phyloP scores from a whole-genome alignment of 108 stramenopile species.

The Nannochloropsis oceanica region DNA sequence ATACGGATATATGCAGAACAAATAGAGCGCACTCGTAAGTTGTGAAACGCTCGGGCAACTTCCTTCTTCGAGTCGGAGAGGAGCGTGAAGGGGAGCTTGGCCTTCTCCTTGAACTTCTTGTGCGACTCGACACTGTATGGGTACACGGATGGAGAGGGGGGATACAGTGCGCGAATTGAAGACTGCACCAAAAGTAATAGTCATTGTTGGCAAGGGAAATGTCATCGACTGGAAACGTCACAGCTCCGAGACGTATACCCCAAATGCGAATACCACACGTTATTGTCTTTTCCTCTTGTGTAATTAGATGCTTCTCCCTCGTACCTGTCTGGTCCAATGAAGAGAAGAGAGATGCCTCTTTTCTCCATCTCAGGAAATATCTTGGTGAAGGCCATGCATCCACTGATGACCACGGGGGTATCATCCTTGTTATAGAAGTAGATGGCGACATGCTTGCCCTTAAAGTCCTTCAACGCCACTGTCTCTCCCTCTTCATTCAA shows the following conservation, averaged over 20 bases:
- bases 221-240: too few species aligned
- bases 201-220: too few species aligned
- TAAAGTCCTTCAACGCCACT: background rate
- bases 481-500: background rate
- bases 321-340: background rate
- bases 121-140: background rate
- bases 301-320: too few species aligned
- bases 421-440: background rate
- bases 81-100: background rate
- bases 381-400: background rate
- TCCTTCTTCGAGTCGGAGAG: background rate
- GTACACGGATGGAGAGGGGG: too few species aligned
- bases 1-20: too few species aligned
- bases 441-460: background rate
- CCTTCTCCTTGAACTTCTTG: background rate
- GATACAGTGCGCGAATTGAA: too few species aligned
- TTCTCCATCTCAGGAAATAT: background rate
- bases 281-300: too few species aligned
- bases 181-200: too few species aligned
- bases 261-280: too few species aligned
- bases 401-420: background rate
- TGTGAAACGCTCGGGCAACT: background rate
- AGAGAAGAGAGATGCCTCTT: background rate
- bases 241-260: too few species aligned
- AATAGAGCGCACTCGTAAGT: background rate